These are phyloP conservation scores for Chytriomyces sp. DNA, from an alignment of 192 early-diverging fungal genomes.

Conservation along the genomic window DNA sequence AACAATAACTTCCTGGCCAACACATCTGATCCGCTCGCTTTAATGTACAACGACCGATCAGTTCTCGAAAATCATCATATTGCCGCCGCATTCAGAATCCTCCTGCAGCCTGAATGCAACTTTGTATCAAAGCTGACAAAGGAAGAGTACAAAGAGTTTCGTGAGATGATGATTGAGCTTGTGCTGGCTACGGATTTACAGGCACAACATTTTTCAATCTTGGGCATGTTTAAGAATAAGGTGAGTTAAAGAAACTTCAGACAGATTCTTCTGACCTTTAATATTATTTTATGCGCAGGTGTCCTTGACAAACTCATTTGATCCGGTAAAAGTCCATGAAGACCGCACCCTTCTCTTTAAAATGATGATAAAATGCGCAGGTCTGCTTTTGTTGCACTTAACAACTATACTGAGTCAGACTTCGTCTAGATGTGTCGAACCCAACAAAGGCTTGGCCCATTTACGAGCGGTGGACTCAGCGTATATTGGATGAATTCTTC, in stretches of 20 bases:
- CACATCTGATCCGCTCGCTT: constrained; percentile 43
- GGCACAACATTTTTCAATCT: constrained; percentile 49
- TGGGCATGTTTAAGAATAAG: constrained; percentile 58
- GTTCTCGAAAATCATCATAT: constrained; percentile 58
- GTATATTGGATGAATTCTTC: constrained; percentile 52
- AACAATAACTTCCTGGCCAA: constrained; percentile 55
- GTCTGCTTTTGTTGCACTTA: too few species aligned
- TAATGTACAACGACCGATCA: constrained; percentile 58
- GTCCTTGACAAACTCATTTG: constrained; percentile 32
- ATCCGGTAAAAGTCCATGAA: constrained; percentile 42
- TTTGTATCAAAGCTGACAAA: constrained; percentile 45
- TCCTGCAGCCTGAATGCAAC: constrained; percentile 47
- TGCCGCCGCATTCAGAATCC: constrained; percentile 41
- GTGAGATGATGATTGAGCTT: constrained; percentile 52
- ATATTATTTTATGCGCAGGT: constrained; percentile 14
- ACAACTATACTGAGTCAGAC: too few species aligned
- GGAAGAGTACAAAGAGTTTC: constrained; percentile 41
- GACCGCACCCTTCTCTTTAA: constrained; percentile 51
- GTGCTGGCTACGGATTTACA: constrained; percentile 55
- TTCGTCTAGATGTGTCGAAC: constrained; percentile 59
- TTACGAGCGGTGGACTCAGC: constrained; percentile 43
- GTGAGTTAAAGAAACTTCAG: constrained; percentile 4
- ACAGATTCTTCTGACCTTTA: background rate
- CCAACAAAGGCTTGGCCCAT: constrained; percentile 47
- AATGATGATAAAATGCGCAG: constrained; percentile 56